Conservation (phyloP, 495 filamentous ascomycete species). For the Bathelium albidoporum region DNA sequence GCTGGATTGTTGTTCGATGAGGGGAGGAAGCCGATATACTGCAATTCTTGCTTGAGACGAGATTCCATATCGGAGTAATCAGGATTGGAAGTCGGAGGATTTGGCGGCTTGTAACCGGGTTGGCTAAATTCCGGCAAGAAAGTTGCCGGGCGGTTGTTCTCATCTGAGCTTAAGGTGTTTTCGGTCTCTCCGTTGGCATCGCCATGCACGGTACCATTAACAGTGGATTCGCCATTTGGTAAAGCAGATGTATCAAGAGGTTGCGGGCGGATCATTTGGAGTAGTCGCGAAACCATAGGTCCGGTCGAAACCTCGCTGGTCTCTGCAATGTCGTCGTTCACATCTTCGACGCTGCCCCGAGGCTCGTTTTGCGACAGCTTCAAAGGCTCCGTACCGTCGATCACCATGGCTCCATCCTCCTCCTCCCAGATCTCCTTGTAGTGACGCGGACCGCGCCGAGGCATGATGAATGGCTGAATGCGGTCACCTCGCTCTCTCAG, state of each 20-base stretch:
- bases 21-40: conserved; percentile 83
- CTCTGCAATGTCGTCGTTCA: conserved; percentile 75
- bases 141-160: conserved; percentile 40
- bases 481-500: conserved; percentile 82
- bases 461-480: conserved; percentile 70
- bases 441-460: conserved; percentile 69
- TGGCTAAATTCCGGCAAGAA: conserved; percentile 10
- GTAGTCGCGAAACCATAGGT: conserved; percentile 71
- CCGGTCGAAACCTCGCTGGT: conserved; percentile 86
- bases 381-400: conserved; percentile 44
- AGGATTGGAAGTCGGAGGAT: conserved; percentile 38
- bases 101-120: conserved; percentile 41
- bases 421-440: conserved; percentile 89
- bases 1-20: conserved; percentile 44
- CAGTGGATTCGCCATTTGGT: conserved; percentile 36
- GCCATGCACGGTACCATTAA: conserved; percentile 46
- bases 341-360: conserved; percentile 69
- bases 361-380: conserved; percentile 61
- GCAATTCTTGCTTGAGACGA: conserved; percentile 79
- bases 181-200: conserved; percentile 27
- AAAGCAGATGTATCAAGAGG: conserved; percentile 43
- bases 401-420: conserved; percentile 69
- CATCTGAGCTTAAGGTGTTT: conserved; percentile 46
- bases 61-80: conserved; percentile 82
- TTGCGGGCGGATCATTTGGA: conserved; percentile 74